Percentiles rank a stretch among this genome's conserved stretches.
These are phyloP conservation scores for Dactylorhiza incarnata DNA, from an alignment of 106 monocot species.

Conservation along the genomic window DNA sequence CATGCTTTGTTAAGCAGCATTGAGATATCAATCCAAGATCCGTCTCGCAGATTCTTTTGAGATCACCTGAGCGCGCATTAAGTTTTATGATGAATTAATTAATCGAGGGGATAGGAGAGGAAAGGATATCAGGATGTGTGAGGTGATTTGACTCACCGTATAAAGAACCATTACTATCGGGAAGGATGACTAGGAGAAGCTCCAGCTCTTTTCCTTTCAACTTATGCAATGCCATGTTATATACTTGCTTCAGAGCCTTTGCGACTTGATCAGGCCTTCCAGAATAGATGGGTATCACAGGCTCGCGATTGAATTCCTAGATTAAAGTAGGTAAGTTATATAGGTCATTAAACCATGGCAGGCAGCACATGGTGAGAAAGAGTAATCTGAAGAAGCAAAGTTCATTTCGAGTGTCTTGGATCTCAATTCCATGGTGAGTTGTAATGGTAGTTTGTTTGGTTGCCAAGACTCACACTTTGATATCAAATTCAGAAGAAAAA, in stretches of 20 bases:
- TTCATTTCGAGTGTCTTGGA: too few relatives aligned
- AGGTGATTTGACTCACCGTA: conserved; percentile 38
- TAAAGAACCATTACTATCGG: conserved; percentile 86
- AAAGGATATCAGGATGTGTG: not conserved
- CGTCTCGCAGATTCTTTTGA: conserved; percentile 85
- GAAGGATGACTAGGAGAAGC: conserved; percentile 74
- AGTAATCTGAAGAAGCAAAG: not conserved
- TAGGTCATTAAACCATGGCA: not conserved
- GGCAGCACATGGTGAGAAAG: not conserved
- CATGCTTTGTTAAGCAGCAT: conserved; percentile 86
- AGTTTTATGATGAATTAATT: not conserved
- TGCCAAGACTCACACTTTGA: too few relatives aligned
- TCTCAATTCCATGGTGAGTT: too few relatives aligned
- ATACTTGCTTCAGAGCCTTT: conserved; percentile 79
- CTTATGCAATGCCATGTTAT: conserved; percentile 54
- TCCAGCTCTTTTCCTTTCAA: conserved; percentile 85
- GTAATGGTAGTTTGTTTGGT: too few relatives aligned
- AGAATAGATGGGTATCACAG: conserved; percentile 64
- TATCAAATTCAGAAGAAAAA: too few relatives aligned
- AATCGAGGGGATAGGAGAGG: not conserved
- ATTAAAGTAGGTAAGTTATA: not conserved
- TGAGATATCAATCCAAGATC: conserved; percentile 82
- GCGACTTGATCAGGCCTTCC: conserved; percentile 80
- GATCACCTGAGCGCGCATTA: conserved; percentile 38
- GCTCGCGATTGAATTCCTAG: conserved; percentile 67